Base-by-base conservation (phyloP, 768 basidiomycete genomes). In the Piloderma croceum region DNA sequence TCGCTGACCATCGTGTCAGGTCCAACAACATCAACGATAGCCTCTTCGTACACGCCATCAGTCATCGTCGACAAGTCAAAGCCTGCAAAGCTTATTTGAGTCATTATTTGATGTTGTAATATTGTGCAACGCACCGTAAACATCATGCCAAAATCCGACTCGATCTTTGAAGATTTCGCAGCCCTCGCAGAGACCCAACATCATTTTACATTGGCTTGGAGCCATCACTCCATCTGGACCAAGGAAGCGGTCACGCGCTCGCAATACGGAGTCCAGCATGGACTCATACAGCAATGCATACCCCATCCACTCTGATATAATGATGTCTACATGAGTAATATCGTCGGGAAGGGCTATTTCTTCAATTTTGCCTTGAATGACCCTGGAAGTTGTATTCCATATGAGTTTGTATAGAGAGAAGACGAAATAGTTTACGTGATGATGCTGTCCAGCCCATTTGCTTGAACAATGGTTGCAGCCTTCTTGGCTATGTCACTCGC, bases 251-350 rank as follows among this genome's bases (percentile, higher is more conserved):
- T 97, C 91, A 13, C 94, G 75, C 0, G 94, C 94, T 45, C 69
- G 65, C 15, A 99, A 68, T 13, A 99, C 94, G 2, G 92, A 94
- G 60, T 97, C 94, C 24, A 98, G 76, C 94, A 99, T 97, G 31
- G 86, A 89, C 62, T 99, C 94, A 61, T 97, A 97, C 17, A 97
- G 73, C 18, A 90, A 68, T 1, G 82, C 83, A 53, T 90, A 90
- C 12, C 82, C 91, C 94, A 97, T 97, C 94, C 94, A 98, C 62
- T 99, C 94, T 4, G 90, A 93, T 37, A 98, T 70, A 60, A 99
- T 92, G 44, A 99, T 77, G 59, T 99, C 94, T 18, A 98, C 94
- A 38, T 88, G 69, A 7, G 74, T 67, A 36, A 83, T 65, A 38
- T 64, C 77, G 37, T 82, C 80, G 2, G 89, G 90, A 1, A 97